phyloP scores from a whole-genome alignment of 2,329 filamentous ascomycete species.

The Penicillium sp. region DNA sequence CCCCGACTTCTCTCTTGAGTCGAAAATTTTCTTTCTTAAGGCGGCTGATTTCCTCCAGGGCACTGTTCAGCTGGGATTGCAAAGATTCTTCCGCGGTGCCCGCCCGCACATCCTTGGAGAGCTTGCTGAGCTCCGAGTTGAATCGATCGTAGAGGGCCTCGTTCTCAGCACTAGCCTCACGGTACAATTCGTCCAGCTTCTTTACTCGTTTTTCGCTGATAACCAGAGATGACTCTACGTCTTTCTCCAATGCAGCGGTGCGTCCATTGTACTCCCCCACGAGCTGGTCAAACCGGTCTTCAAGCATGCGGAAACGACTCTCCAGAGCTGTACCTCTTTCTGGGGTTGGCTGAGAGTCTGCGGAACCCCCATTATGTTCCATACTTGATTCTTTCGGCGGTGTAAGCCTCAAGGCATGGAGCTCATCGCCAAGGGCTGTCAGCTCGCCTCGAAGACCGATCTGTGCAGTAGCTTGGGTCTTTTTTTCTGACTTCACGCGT shows the following conservation, averaged over 20 bases:
- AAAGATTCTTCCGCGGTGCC: conserved; percentile 79
- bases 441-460: conserved; percentile 71
- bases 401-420: conserved; percentile 52
- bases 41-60: conserved; percentile 72
- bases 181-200: conserved; percentile 83
- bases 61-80: conserved; percentile 67
- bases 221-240: conserved; percentile 69
- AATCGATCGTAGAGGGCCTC: conserved; percentile 89
- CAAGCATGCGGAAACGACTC: conserved; percentile 64
- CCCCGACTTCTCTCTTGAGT: conserved; percentile 77
- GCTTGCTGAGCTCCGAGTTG: conserved; percentile 84
- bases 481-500: conserved; percentile 78
- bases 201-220: conserved; percentile 76
- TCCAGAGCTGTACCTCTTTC: conserved; percentile 25
- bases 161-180: conserved; percentile 85
- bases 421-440: conserved; percentile 75
- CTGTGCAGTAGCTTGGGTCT: conserved; percentile 68
- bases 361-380: conserved; percentile 30
- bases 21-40: conserved; percentile 83
- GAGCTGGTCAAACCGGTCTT: conserved; percentile 63
- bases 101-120: conserved; percentile 72
- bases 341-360: conserved; percentile 12
- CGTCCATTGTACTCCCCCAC: conserved; percentile 61
- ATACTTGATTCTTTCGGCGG: conserved; percentile 36
- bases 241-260: conserved; percentile 64